Conservation (phyloP, 2,329 filamentous ascomycete species). For the Macrophomina pseudophaseolina region DNA sequence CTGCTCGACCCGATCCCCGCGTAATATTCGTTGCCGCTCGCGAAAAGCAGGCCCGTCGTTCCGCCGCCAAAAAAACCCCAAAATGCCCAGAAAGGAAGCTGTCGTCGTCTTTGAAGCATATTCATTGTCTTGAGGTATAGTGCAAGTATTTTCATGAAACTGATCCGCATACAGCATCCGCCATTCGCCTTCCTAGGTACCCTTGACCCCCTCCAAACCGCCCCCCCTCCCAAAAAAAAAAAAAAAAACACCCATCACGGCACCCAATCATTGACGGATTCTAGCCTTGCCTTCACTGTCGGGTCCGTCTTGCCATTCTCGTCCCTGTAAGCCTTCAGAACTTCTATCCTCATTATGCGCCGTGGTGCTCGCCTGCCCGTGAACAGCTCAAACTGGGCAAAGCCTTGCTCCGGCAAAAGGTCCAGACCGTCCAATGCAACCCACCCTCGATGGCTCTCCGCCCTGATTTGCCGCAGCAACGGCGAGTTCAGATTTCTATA, state of each 20-base stretch:
- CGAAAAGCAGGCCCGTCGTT: background rate
- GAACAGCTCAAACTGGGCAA: conserved; percentile 82
- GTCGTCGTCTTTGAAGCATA: background rate
- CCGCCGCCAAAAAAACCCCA: background rate
- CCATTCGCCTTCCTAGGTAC: background rate
- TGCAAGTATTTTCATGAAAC: conserved; percentile 4
- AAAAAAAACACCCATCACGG: background rate
- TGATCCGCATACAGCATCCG: background rate
- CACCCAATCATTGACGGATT: conserved; percentile 13
- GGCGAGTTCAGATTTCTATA: conserved; percentile 77
- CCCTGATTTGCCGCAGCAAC: conserved; percentile 69
- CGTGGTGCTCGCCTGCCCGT: conserved; percentile 75
- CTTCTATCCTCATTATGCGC: conserved; percentile 71
- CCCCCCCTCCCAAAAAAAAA: too few species aligned
- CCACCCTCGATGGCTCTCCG: conserved; percentile 67
- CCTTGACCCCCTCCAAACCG: too few species aligned
- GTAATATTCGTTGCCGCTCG: conserved; percentile 5
- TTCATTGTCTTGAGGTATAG: conserved; percentile 17
- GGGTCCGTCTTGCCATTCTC: conserved; percentile 17
- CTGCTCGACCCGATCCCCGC: too few species aligned
- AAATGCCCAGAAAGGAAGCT: background rate
- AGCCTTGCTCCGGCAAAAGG: conserved; percentile 77
- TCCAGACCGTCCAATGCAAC: conserved; percentile 78
- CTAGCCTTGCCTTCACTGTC: conserved; percentile 7
- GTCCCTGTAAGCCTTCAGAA: conserved; percentile 41